These are phyloP conservation scores for Orbilia ellipsospora DNA, from an alignment of 2,329 filamentous ascomycete species.

Conservation along the genomic window DNA sequence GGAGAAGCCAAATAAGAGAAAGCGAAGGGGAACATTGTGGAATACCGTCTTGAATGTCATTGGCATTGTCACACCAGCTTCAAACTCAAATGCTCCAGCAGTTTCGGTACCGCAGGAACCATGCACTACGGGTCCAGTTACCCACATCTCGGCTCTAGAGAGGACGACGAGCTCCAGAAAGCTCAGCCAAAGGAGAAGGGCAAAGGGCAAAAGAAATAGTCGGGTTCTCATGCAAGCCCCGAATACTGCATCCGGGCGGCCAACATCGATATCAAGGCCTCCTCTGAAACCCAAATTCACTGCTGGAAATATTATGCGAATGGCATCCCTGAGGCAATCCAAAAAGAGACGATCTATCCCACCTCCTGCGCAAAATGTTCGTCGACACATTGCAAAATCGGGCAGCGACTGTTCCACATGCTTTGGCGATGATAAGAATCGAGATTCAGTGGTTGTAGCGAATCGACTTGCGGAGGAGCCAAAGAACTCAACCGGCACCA, in stretches of 20 bases:
- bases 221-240: constrained; percentile 45
- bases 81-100: constrained; percentile 16
- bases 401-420: constrained; percentile 52
- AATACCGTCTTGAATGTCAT: constrained; percentile 46
- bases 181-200: constrained; percentile 40
- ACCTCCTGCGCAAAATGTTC: constrained; percentile 28
- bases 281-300: constrained; percentile 42
- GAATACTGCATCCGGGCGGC: constrained; percentile 6
- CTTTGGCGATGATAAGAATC: constrained; percentile 47
- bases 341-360: constrained; percentile 48
- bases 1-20: constrained; percentile 43
- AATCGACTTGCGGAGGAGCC: constrained; percentile 21
- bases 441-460: constrained; percentile 40
- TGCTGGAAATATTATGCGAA: constrained; percentile 49
- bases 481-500: constrained; percentile 7
- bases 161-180: constrained; percentile 37
- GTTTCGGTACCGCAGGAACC: constrained; percentile 8
- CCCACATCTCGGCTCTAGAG: constrained; percentile 39
- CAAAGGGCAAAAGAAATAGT: constrained; percentile 40
- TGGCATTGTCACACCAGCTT: constrained; percentile 38
- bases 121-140: constrained; percentile 23
- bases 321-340: constrained; percentile 26
- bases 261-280: constrained; percentile 21
- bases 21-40: constrained; percentile 42
- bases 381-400: constrained; percentile 47